phyloP scores from a whole-genome alignment of 257 asterid species.

The Solanum chiquidenum region DNA sequence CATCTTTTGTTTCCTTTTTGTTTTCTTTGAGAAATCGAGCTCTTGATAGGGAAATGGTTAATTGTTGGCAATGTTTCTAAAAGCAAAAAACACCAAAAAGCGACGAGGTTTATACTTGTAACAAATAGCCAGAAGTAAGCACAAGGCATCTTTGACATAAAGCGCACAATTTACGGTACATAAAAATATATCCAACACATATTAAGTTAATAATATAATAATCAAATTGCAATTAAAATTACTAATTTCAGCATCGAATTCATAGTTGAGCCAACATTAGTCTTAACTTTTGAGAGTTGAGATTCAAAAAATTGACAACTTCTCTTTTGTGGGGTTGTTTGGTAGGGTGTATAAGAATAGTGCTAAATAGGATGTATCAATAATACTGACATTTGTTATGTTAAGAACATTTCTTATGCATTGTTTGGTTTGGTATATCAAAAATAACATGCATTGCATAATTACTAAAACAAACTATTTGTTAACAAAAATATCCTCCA shows the following conservation, averaged over 20 bases:
- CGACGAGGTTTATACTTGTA: not conserved
- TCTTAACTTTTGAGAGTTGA: not conserved
- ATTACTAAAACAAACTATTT: not conserved
- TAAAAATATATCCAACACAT: not conserved
- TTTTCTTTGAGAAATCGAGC: not conserved
- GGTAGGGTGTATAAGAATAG: not conserved
- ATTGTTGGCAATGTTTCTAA: not conserved
- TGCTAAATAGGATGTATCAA: not conserved
- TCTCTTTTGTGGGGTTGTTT: not conserved
- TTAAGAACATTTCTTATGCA: not conserved
- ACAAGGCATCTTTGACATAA: not conserved
- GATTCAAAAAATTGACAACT: not conserved
- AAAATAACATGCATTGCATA: not conserved
- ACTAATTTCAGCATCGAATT: not conserved
- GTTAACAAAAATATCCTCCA: not conserved
- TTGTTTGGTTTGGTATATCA: not conserved
- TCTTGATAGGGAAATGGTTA: not conserved
- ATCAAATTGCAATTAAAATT: not conserved
- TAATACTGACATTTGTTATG: not conserved
- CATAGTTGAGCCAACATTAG: not conserved
- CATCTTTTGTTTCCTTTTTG: not conserved
- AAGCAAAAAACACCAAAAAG: not conserved
- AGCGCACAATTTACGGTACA: not conserved
- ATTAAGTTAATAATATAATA: not conserved
- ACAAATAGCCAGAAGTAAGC: not conserved